Evolutionary conservation across 2,329 filamentous ascomycete species (phyloP).

Genomic region (Sporothrix brunneoviolacea): DNA sequence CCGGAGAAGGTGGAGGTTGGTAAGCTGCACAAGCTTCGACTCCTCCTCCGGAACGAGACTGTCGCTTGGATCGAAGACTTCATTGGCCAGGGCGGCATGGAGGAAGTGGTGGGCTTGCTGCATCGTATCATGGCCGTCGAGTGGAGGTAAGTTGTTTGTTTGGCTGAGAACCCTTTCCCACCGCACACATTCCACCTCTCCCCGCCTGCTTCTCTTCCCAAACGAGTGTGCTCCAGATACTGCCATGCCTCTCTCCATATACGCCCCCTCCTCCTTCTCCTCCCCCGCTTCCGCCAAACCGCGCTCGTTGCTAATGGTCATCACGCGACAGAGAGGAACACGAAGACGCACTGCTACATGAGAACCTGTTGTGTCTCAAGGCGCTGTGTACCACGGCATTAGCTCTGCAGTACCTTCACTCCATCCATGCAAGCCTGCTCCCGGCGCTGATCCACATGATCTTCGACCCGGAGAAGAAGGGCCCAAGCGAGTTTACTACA

Average conservation of each 20-base stretch:
- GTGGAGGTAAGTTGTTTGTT: slow-evolving; percentile 86
- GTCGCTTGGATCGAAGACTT: slow-evolving; percentile 94
- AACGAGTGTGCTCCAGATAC: no score
- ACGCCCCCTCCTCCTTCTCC: no score
- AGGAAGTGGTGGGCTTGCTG: slow-evolving; percentile 77
- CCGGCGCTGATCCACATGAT: slow-evolving; percentile 81
- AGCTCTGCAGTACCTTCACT: slow-evolving; percentile 73
- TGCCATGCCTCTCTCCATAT: no score
- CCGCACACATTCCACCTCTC: not conserved
- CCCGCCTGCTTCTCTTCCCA: not conserved
- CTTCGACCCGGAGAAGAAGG: slow-evolving; percentile 97
- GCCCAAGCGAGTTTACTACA: slow-evolving; percentile 92
- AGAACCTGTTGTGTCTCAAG: slow-evolving; percentile 87
- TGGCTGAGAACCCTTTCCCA: no score
- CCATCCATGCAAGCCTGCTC: slow-evolving; percentile 75
- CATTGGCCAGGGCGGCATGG: slow-evolving; percentile 83
- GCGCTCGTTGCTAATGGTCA: not conserved
- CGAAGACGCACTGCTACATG: slow-evolving; percentile 86
- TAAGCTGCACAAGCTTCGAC: slow-evolving; percentile 84
- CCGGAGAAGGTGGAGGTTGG: slow-evolving; percentile 86
- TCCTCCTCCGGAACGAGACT: slow-evolving; percentile 87
- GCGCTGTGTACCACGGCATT: slow-evolving; percentile 86
- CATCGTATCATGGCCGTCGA: slow-evolving; percentile 93
- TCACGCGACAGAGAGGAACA: slow-evolving; percentile 69
- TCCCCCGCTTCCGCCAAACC: no score